A percentile compares a stretch with the other conserved stretches of the same genome.
These are phyloP conservation scores for Pontederia paniculata DNA, from an alignment of 176 grass and related monocot species.

Conservation along the genomic window DNA sequence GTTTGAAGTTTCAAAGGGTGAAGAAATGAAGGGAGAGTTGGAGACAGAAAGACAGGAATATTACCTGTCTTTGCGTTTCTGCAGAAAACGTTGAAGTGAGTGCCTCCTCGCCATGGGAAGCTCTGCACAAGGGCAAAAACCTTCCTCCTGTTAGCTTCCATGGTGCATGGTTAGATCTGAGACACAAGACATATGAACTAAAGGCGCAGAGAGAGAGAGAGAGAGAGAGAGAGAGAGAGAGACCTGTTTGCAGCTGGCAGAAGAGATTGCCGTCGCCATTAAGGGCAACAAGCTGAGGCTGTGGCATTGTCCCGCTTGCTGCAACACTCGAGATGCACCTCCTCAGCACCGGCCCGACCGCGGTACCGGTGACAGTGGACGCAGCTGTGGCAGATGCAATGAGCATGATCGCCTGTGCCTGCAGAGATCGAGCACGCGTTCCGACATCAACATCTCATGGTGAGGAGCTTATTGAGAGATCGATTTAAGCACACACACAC, in stretches of 20 bases:
- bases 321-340: conserved; percentile 47
- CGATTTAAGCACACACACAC: conserved; percentile 16
- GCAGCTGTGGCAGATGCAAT: conserved; percentile 49
- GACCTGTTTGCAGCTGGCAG: conserved; percentile 76
- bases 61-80: conserved; percentile 80
- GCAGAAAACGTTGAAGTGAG: conserved; percentile 78
- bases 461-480: neutral
- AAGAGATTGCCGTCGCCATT: conserved; percentile 8
- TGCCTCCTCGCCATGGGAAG: conserved; percentile 84
- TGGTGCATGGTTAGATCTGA: too few relatives aligned
- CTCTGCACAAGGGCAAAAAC: conserved; percentile 32
- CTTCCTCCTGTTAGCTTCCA: neutral
- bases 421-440: neutral
- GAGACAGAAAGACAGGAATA: conserved; percentile 5
- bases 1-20: too few relatives aligned
- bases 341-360: conserved; percentile 34
- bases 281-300: conserved; percentile 32
- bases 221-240: neutral
- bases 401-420: conserved; percentile 92
- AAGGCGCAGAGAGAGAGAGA: conserved; percentile 3
- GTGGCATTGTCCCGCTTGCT: conserved; percentile 13
- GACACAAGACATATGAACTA: neutral
- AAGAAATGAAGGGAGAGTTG: neutral
- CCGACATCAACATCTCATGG: neutral
- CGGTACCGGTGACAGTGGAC: conserved; percentile 11